Evolutionary conservation across 306 rosid genomes (phyloP).

Genomic region (Lathyrus sativus): DNA sequence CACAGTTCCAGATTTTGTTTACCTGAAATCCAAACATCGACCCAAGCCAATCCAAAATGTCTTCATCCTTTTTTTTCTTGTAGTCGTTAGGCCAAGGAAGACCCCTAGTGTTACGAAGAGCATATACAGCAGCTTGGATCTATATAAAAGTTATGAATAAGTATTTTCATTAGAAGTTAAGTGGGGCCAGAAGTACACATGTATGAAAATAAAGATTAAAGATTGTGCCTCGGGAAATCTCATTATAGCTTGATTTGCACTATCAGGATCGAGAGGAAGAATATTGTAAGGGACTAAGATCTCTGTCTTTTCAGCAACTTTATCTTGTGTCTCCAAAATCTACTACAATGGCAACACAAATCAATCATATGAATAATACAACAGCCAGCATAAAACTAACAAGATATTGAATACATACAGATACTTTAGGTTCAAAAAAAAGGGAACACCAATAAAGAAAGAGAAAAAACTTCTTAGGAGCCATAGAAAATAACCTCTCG

Average conservation of each 20-base stretch:
- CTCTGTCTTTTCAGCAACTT: constrained; percentile 95
- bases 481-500: constrained; percentile 67
- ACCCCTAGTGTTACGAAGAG: constrained; percentile 93
- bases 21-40: constrained; percentile 98
- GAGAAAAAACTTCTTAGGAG: constrained; percentile 9
- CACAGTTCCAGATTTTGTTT: constrained; percentile 10
- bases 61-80: constrained; percentile 88
- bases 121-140: constrained; percentile 88
- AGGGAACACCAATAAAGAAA: constrained; percentile 9
- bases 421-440: constrained; percentile 27
- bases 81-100: constrained; percentile 93
- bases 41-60: constrained; percentile 96
- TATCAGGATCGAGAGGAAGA: constrained; percentile 99
- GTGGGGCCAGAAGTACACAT: constrained; percentile 1
- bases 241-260: constrained; percentile 94
- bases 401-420: constrained; percentile 20
- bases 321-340: constrained; percentile 96
- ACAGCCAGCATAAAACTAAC: constrained; percentile 6
- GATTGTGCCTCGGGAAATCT: constrained; percentile 82
- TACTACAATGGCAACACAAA: constrained; percentile 37
- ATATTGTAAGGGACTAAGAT: constrained; percentile 86
- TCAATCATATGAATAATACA: constrained; percentile 6
- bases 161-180: constrained; percentile 21
- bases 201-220: background rate
- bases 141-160: constrained; percentile 41